Conservation (phyloP, 768 basidiomycete genomes). For the Serendipita indica region DNA sequence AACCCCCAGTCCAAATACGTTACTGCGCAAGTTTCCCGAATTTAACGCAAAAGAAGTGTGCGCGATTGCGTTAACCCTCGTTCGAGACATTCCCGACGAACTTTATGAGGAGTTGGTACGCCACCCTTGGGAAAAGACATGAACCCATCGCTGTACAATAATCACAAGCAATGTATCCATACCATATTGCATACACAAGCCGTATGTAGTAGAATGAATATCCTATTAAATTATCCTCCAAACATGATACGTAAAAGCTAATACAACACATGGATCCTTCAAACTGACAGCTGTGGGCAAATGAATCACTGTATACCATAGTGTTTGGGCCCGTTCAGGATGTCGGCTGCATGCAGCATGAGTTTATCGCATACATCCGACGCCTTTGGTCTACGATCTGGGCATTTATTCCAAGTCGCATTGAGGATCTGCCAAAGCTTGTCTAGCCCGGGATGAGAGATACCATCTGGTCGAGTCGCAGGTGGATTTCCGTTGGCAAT, state of each 20-base stretch:
- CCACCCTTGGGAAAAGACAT: constrained; percentile 71
- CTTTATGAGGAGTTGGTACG: constrained; percentile 79
- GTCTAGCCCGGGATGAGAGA: background rate
- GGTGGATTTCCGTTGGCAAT: background rate
- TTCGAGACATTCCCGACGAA: constrained; percentile 75
- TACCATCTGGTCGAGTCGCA: background rate
- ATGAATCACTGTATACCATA: no score
- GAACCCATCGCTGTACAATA: no score
- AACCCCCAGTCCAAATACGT: constrained; percentile 71
- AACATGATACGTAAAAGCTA: no score
- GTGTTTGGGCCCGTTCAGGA: no score
- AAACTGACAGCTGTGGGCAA: no score
- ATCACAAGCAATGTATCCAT: no score
- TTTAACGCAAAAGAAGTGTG: constrained; percentile 77
- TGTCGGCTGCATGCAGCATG: no score
- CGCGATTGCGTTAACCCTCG: constrained; percentile 84
- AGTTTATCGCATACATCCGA: no score
- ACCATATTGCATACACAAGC: no score
- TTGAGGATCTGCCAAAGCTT: background rate
- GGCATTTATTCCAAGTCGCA: background rate
- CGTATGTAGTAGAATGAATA: no score
- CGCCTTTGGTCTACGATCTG: background rate
- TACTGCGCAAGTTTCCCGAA: constrained; percentile 86
- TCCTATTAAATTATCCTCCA: no score
- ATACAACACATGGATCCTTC: no score